Conservation (phyloP, 176 grass and related monocot species). For the Typha latifolia region DNA sequence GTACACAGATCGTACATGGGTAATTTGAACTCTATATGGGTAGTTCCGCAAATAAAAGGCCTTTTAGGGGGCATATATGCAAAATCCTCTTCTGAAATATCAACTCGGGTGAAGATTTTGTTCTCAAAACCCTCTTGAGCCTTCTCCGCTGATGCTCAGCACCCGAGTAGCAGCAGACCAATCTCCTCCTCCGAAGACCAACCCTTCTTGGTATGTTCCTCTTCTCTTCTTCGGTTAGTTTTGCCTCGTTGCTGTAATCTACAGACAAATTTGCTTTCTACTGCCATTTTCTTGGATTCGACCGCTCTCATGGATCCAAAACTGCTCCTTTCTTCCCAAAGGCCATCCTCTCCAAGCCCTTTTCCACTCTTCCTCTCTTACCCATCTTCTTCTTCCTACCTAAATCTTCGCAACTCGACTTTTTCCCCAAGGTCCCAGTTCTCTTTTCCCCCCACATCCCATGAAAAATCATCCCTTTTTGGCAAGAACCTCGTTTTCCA, state of each 20-base stretch:
- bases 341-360: slow-evolving; percentile 26
- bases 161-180: slow-evolving; percentile 1
- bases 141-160: neutral
- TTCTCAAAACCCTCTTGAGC: slow-evolving; percentile 13
- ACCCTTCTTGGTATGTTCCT: slow-evolving; percentile 9
- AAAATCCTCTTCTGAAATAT: neutral
- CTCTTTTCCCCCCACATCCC: slow-evolving; percentile 11
- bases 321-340: slow-evolving; percentile 29
- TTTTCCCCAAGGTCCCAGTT: slow-evolving; percentile 1
- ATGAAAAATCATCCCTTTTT: slow-evolving; percentile 12
- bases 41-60: neutral
- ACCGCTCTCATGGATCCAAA: slow-evolving; percentile 55
- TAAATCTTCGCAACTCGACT: slow-evolving; percentile 14
- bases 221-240: neutral
- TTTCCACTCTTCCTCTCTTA: slow-evolving; percentile 15
- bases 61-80: neutral
- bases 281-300: neutral
- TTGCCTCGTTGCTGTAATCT: neutral
- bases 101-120: neutral
- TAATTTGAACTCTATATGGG: neutral
- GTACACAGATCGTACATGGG: no score
- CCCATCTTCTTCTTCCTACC: slow-evolving; percentile 41
- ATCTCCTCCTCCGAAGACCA: neutral
- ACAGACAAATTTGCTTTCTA: neutral
- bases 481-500: slow-evolving; percentile 12